These are phyloP conservation scores for Scutellaria barbata DNA, from an alignment of 257 asterid species.

Conservation along the genomic window DNA sequence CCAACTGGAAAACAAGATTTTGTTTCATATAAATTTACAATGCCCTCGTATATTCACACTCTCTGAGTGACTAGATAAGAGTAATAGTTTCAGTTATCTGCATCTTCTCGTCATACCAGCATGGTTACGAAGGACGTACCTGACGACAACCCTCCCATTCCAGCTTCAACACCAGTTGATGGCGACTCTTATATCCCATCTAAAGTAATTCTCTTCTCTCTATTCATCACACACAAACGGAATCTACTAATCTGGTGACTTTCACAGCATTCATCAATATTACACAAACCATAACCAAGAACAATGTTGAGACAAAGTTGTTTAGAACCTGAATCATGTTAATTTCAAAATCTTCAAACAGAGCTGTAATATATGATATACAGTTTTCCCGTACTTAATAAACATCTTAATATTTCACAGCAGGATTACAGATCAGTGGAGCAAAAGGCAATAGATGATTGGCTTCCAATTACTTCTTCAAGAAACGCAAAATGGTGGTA, in stretches of 20 bases:
- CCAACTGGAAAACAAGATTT: neutral
- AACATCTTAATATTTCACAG: conserved; percentile 8
- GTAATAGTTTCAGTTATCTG: conserved; percentile 17
- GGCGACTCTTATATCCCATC: conserved; percentile 25
- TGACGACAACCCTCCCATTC: conserved; percentile 32
- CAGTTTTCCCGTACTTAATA: too few species aligned
- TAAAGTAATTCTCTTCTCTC: conserved; percentile 29
- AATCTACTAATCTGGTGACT: too few species aligned
- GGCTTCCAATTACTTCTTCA: conserved; percentile 61
- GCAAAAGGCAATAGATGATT: conserved; percentile 49
- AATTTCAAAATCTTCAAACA: too few species aligned
- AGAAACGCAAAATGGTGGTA: conserved; percentile 60
- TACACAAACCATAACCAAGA: too few species aligned
- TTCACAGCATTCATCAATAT: too few species aligned
- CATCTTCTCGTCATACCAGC: conserved; percentile 18
- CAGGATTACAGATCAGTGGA: conserved; percentile 36
- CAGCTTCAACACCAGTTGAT: conserved; percentile 36
- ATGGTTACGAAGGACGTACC: conserved; percentile 32
- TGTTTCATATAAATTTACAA: neutral
- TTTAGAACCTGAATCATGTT: too few species aligned
- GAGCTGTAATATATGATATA: too few species aligned
- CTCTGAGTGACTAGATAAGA: conserved; percentile 3
- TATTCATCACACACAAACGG: neutral
- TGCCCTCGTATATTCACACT: neutral
- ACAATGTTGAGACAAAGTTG: too few species aligned